A percentile compares a stretch with the other conserved stretches of the same genome.
These are phyloP conservation scores for Neofusicoccum umdonicola DNA, from an alignment of 2,329 filamentous ascomycete species.

Conservation along the genomic window DNA sequence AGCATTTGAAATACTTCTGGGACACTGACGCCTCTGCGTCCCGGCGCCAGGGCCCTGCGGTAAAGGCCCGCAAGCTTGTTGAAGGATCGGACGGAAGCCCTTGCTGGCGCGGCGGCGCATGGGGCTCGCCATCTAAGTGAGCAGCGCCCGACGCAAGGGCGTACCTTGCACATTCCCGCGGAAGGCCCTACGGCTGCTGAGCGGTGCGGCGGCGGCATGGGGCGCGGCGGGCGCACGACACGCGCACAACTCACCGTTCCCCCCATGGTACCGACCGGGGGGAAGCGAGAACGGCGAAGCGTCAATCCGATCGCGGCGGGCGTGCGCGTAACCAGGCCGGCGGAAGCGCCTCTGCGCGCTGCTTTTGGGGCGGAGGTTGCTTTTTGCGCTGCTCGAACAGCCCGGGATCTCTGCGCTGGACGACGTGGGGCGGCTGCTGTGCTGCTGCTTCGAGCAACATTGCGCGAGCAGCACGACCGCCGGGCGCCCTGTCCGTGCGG, in stretches of 20 bases:
- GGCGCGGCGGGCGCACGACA: neutral
- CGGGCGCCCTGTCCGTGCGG: neutral
- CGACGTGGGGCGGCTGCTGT: neutral
- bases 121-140: conserved; percentile 14
- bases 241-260: conserved; percentile 7
- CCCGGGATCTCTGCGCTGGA: neutral
- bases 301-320: conserved; percentile 12
- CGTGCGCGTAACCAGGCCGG: conserved; percentile 10
- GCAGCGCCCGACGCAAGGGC: conserved; percentile 10
- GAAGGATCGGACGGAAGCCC: conserved; percentile 13
- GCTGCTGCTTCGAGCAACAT: conserved; percentile 3
- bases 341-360: neutral
- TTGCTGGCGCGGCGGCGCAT: conserved; percentile 12
- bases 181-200: neutral
- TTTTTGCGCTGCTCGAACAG: conserved; percentile 9
- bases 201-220: neutral
- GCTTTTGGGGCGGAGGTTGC: neutral
- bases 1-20: conserved; percentile 15
- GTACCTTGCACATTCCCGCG: conserved; percentile 12
- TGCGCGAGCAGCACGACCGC: neutral
- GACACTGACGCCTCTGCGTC: conserved; percentile 7
- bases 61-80: conserved; percentile 7
- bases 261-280: neutral
- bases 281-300: conserved; percentile 16
- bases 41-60: conserved; percentile 1